phyloP scores from a whole-genome alignment of 2,329 filamentous ascomycete species.

The Phialocephala sp. region DNA sequence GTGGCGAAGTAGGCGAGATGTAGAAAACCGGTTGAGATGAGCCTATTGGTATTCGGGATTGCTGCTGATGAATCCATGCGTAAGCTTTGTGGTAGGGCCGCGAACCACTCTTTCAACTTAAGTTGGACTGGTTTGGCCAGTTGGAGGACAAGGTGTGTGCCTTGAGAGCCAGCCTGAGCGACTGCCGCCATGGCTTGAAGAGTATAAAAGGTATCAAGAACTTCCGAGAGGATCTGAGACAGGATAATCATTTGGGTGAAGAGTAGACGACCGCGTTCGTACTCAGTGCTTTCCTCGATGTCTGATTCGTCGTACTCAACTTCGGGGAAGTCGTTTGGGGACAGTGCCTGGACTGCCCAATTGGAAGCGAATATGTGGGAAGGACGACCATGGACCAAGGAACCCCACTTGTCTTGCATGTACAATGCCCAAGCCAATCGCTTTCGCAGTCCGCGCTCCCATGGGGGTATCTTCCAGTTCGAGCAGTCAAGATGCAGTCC shows the following conservation, averaged over 20 bases:
- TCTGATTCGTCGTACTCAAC: slow-evolving; percentile 67
- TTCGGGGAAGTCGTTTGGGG: slow-evolving; percentile 73
- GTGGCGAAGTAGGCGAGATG: slow-evolving; percentile 93
- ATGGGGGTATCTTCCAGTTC: slow-evolving; percentile 83
- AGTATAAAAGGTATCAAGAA: slow-evolving; percentile 83
- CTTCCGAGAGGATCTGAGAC: slow-evolving; percentile 77
- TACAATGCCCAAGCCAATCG: slow-evolving; percentile 89
- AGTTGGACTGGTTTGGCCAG: slow-evolving; percentile 83
- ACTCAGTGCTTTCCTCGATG: slow-evolving; percentile 65
- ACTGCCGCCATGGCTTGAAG: slow-evolving; percentile 76
- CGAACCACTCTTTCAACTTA: slow-evolving; percentile 83
- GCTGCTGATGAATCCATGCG: slow-evolving; percentile 68
- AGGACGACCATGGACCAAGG: slow-evolving; percentile 82
- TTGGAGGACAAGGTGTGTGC: slow-evolving; percentile 74
- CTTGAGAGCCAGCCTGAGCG: slow-evolving; percentile 68
- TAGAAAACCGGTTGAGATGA: slow-evolving; percentile 74
- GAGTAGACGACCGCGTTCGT: slow-evolving; percentile 70
- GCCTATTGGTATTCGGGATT: slow-evolving; percentile 48
- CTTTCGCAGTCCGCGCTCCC: slow-evolving; percentile 86
- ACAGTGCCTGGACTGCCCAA: slow-evolving; percentile 77
- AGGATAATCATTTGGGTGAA: slow-evolving; percentile 79
- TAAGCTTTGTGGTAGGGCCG: slow-evolving; percentile 62
- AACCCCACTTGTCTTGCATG: slow-evolving; percentile 94
- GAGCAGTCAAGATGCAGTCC: slow-evolving; percentile 89
- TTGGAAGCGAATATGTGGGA: slow-evolving; percentile 73